These are phyloP conservation scores for Pestalotiopsis sp. DNA, from an alignment of 2,329 filamentous ascomycete species.

Conservation along the genomic window DNA sequence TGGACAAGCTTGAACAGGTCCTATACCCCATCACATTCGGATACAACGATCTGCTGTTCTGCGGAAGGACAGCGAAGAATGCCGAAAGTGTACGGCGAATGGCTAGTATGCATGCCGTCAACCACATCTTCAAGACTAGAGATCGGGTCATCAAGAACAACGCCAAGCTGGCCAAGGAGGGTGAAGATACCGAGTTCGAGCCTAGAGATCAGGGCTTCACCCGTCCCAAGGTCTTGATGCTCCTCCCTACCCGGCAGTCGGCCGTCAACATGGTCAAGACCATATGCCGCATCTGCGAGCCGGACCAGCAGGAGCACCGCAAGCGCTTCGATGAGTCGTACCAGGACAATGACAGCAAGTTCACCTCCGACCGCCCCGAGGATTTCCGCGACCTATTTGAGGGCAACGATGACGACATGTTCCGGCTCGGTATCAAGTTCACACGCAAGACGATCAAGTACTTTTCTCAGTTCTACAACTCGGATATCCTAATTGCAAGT, in stretches of 20 bases:
- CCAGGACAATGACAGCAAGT: conserved; percentile 67
- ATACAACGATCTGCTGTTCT: conserved; percentile 81
- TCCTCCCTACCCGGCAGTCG: conserved; percentile 86
- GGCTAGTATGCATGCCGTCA: conserved; percentile 80
- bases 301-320: conserved; percentile 93
- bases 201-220: conserved; percentile 94
- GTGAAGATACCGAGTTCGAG: conserved; percentile 67
- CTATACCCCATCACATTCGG: conserved; percentile 76
- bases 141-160: conserved; percentile 94
- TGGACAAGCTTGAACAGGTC: conserved; percentile 65
- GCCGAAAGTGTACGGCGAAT: conserved; percentile 70
- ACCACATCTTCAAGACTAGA: conserved; percentile 92
- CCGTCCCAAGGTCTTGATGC: conserved; percentile 86
- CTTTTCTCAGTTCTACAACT: conserved; percentile 94
- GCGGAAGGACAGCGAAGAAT: conserved; percentile 70
- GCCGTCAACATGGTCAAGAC: conserved; percentile 78
- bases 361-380: conserved; percentile 74
- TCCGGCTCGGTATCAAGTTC: conserved; percentile 93
- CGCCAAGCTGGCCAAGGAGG: conserved; percentile 70
- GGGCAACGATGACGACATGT: conserved; percentile 97
- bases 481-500: conserved; percentile 91
- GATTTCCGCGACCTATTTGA: conserved; percentile 90
- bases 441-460: conserved; percentile 95
- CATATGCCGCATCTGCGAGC: conserved; percentile 74
- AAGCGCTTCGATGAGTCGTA: conserved; percentile 90